Conservation (phyloP, 2,329 filamentous ascomycete genomes). For the Colletotrichum sp. region DNA sequence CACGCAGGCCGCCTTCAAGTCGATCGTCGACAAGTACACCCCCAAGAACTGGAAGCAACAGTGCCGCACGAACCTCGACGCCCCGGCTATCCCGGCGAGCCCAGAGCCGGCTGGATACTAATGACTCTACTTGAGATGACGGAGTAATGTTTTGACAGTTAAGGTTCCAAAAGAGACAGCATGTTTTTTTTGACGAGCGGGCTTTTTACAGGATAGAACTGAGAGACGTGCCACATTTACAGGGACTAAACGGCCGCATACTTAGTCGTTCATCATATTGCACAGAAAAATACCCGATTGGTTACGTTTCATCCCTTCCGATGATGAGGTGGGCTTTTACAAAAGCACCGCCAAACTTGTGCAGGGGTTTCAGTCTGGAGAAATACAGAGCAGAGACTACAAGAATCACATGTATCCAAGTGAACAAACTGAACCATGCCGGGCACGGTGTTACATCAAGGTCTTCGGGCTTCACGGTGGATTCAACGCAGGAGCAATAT, state of each 20-base stretch:
- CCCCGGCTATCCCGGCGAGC: conserved; percentile 49
- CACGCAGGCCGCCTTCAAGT: conserved; percentile 81
- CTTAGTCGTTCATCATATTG: background rate
- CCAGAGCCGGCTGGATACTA: conserved; percentile 59
- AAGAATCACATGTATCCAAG: background rate
- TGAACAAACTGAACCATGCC: background rate
- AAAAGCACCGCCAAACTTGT: background rate
- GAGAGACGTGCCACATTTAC: background rate
- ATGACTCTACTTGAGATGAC: background rate
- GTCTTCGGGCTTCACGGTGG: background rate
- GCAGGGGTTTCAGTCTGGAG: background rate
- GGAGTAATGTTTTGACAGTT: background rate
- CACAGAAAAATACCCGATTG: background rate
- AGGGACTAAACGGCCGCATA: background rate
- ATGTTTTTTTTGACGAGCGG: background rate
- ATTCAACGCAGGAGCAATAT: background rate
- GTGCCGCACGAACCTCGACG: conserved; percentile 50
- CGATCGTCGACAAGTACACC: conserved; percentile 88
- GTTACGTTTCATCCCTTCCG: background rate
- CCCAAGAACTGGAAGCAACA: conserved; percentile 75
- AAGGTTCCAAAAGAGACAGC: background rate
- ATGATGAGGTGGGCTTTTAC: background rate
- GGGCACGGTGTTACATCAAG: background rate
- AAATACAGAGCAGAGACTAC: background rate
- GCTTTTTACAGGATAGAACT: background rate